These are phyloP conservation scores for Asclepias syriaca DNA, from an alignment of 257 asterid genomes.

Conservation along the genomic window DNA sequence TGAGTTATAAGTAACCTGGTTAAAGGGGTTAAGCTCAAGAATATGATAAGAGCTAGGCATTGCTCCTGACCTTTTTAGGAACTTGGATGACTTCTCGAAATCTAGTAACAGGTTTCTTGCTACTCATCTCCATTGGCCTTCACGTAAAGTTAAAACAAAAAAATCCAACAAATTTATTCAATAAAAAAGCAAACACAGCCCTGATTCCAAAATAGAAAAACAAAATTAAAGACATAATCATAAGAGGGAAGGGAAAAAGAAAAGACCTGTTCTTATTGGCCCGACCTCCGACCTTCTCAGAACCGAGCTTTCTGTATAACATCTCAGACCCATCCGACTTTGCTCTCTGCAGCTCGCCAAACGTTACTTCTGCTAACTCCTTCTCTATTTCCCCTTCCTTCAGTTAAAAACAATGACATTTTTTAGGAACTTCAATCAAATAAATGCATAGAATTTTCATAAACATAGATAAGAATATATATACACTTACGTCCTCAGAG, in stretches of 20 bases:
- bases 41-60: not conserved
- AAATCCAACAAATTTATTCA: not conserved
- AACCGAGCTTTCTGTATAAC: slow-evolving; percentile 41
- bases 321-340: slow-evolving; percentile 78
- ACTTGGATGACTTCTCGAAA: slow-evolving; percentile 77
- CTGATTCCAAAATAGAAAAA: not conserved
- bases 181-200: not conserved
- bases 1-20: not conserved
- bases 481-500: slow-evolving; percentile 50
- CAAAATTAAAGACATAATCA: not conserved
- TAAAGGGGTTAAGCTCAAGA: not conserved
- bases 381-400: slow-evolving; percentile 58
- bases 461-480: not conserved
- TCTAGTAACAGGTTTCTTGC: slow-evolving; percentile 80
- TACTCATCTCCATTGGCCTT: slow-evolving; percentile 94
- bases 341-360: slow-evolving; percentile 86
- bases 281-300: slow-evolving; percentile 50
- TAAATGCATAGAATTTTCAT: not conserved
- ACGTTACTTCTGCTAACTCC: slow-evolving; percentile 82
- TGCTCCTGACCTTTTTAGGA: slow-evolving; percentile 52
- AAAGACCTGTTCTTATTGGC: slow-evolving; percentile 82
- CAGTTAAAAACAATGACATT: not conserved
- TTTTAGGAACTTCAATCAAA: not conserved
- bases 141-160: slow-evolving; percentile 9
- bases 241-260: not conserved